Evolutionary conservation across 306 rosid genomes (phyloP).

Genomic region (Gynostemma pentaphyllum): DNA sequence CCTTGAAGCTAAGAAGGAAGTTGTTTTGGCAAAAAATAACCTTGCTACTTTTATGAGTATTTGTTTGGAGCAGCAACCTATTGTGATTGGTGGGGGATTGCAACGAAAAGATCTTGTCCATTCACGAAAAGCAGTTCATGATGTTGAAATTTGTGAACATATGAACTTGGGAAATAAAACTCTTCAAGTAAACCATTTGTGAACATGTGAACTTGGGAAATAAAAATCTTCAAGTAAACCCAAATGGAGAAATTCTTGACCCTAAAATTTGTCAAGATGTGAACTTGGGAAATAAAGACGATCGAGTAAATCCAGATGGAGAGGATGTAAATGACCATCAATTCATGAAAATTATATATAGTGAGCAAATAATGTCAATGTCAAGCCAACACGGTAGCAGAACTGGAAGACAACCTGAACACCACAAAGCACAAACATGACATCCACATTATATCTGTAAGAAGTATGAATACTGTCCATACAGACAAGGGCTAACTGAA

Average conservation of each 20-base stretch:
- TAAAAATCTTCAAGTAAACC: too few species aligned
- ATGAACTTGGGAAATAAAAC: conserved; percentile 18
- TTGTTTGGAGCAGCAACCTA: conserved; percentile 16
- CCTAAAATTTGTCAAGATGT: too few species aligned
- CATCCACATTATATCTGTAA: too few species aligned
- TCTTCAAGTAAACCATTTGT: conserved; percentile 17
- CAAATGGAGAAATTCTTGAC: too few species aligned
- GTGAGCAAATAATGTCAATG: too few species aligned
- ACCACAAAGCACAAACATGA: conserved; percentile 10
- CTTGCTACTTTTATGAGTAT: conserved; percentile 26
- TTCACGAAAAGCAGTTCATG: conserved; percentile 16
- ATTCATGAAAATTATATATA: neutral
- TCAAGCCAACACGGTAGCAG: too few species aligned
- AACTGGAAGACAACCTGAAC: conserved; percentile 14
- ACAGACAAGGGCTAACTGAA: conserved; percentile 15
- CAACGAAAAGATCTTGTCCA: conserved; percentile 16
- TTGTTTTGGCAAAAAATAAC: conserved; percentile 35
- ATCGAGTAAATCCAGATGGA: too few species aligned
- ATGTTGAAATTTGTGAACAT: conserved; percentile 21
- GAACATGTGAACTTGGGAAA: conserved; percentile 21
- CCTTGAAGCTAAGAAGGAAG: conserved; percentile 46
- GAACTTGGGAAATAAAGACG: too few species aligned
- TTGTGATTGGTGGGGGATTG: conserved; percentile 12
- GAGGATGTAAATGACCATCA: conserved; percentile 18
- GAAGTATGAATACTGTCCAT: conserved; percentile 1